These are phyloP conservation scores for Pseudoscleropodium purum DNA, from an alignment of 225 moss, liverwort and hornwort species.

Conservation along the genomic window DNA sequence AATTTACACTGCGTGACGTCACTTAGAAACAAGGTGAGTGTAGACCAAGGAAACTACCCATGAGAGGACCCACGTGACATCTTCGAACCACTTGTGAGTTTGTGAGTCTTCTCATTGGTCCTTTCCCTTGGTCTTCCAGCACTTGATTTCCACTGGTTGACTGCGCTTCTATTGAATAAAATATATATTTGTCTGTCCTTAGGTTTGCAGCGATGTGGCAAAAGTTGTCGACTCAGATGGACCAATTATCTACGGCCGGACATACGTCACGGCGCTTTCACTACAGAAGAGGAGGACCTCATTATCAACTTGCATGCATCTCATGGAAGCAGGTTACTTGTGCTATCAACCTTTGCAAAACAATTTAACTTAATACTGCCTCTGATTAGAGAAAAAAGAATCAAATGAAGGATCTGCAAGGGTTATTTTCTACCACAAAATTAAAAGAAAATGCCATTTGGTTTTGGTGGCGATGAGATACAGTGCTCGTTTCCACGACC, in stretches of 20 bases:
- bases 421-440: background rate
- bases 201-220: conserved; percentile 33
- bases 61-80: background rate
- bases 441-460: background rate
- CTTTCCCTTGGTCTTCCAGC: background rate
- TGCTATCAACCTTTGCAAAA: background rate
- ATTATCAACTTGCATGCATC: conserved; percentile 16
- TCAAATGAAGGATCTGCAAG: background rate
- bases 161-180: background rate
- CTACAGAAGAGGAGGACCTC: conserved; percentile 14
- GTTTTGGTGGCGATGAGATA: too few relatives aligned
- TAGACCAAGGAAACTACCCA: background rate
- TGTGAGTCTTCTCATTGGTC: background rate
- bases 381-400: too few relatives aligned
- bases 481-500: background rate
- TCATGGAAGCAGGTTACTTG: conserved; percentile 20
- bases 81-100: background rate
- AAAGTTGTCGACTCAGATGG: conserved; percentile 34
- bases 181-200: background rate
- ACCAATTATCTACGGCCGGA: conserved; percentile 29
- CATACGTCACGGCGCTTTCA: conserved; percentile 17
- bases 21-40: background rate
- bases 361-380: background rate
- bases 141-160: background rate
- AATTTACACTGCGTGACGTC: background rate